These are phyloP conservation scores for Sarocladiaceae sp. DNA, from an alignment of 2,329 filamentous ascomycete genomes.

Conservation along the genomic window DNA sequence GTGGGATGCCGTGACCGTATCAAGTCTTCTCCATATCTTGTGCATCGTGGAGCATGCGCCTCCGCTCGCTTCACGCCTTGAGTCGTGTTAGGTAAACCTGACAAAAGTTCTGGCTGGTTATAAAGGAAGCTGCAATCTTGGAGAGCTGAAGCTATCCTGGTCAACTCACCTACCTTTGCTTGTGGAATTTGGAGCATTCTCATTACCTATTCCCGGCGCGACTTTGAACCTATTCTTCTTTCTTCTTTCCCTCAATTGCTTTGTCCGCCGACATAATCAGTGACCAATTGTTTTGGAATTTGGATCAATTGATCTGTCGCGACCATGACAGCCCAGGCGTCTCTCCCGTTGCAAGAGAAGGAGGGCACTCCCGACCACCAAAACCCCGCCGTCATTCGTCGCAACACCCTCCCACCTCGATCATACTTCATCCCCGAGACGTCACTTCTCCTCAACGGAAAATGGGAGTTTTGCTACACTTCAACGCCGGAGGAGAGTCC, in stretches of 20 bases:
- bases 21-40: background rate
- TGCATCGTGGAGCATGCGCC: background rate
- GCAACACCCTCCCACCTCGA: conserved; percentile 53
- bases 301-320: background rate
- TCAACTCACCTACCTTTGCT: background rate
- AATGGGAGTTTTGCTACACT: conserved; percentile 52
- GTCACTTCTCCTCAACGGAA: conserved; percentile 36
- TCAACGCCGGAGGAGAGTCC: conserved; percentile 42
- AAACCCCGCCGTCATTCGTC: conserved; percentile 56
- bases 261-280: too few relatives aligned
- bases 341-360: conserved; percentile 1
- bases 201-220: too few relatives aligned
- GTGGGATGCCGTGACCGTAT: too few relatives aligned
- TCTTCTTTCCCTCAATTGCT: too few relatives aligned
- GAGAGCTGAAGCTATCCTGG: background rate
- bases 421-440: conserved; percentile 47
- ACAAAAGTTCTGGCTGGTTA: background rate
- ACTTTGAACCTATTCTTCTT: too few relatives aligned
- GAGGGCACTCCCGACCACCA: conserved; percentile 50
- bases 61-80: background rate
- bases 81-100: background rate
- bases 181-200: too few relatives aligned
- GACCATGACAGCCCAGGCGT: background rate
- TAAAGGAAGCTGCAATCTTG: conserved; percentile 2
- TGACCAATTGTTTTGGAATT: too few relatives aligned